These are phyloP conservation scores for Scedosporium dehoogii DNA, from an alignment of 2,329 filamentous ascomycete genomes.

Conservation along the genomic window DNA sequence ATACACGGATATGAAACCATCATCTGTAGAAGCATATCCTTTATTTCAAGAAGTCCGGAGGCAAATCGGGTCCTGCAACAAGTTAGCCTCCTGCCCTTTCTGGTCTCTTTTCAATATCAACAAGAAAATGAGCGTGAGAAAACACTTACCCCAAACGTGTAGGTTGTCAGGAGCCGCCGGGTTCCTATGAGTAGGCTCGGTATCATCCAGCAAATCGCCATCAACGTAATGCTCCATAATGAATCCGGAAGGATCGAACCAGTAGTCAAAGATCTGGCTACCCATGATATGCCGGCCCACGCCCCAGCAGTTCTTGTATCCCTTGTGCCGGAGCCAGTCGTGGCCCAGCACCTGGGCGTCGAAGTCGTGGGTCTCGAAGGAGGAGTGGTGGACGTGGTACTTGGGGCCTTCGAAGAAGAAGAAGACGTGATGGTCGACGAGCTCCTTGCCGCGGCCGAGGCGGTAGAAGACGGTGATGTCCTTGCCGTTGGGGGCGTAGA, in stretches of 20 bases:
- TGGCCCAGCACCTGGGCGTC: slow-evolving; percentile 62
- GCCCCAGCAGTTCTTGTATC: slow-evolving; percentile 59
- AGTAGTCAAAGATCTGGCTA: slow-evolving; percentile 51
- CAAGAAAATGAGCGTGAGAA: not conserved
- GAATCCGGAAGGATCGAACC: slow-evolving; percentile 47
- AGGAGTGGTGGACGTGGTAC: slow-evolving; percentile 55
- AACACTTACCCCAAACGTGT: slow-evolving; percentile 34
- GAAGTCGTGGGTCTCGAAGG: slow-evolving; percentile 62
- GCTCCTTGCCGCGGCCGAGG: slow-evolving; percentile 30
- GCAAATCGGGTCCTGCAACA: slow-evolving; percentile 11
- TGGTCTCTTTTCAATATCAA: not conserved
- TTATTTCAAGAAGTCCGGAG: slow-evolving; percentile 10
- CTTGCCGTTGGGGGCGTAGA: slow-evolving; percentile 16
- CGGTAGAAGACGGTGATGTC: slow-evolving; percentile 36
- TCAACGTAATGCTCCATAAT: slow-evolving; percentile 64
- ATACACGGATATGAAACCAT: not conserved
- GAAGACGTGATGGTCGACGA: slow-evolving; percentile 41
- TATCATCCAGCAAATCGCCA: slow-evolving; percentile 53
- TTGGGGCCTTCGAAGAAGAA: slow-evolving; percentile 37
- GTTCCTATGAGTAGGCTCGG: slow-evolving; percentile 33
- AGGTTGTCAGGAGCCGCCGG: slow-evolving; percentile 29
- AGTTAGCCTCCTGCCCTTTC: not conserved
- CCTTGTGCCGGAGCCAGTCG: slow-evolving; percentile 54
- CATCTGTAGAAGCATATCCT: not conserved
- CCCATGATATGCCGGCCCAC: slow-evolving; percentile 62